A percentile compares a stretch with the other conserved stretches of the same genome.
Evolutionary conservation across 768 basidiomycete species (phyloP).

Genomic region (Suillus lakei): DNA sequence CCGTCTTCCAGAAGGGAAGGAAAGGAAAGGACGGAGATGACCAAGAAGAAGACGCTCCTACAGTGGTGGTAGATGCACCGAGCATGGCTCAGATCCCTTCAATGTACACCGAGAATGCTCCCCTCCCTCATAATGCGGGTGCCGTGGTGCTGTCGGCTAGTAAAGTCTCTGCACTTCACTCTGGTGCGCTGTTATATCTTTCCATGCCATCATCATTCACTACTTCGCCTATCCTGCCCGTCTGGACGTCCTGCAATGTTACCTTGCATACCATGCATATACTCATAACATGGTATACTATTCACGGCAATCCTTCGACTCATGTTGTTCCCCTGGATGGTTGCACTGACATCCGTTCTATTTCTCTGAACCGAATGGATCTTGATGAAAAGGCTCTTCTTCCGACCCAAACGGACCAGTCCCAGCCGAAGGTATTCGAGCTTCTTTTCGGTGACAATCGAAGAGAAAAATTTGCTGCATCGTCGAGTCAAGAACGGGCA

Average conservation of each 20-base stretch:
- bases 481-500: slow-evolving; percentile 65
- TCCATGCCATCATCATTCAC: slow-evolving; percentile 33
- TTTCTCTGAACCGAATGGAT: slow-evolving; percentile 47
- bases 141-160: slow-evolving; percentile 3
- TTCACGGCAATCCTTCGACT: slow-evolving; percentile 43
- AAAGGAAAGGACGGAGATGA: slow-evolving; percentile 33
- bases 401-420: slow-evolving; percentile 38
- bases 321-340: slow-evolving; percentile 53
- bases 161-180: slow-evolving; percentile 8
- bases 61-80: slow-evolving; percentile 13
- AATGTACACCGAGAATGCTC: background rate
- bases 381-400: slow-evolving; percentile 49
- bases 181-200: slow-evolving; percentile 52
- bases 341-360: slow-evolving; percentile 69
- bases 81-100: slow-evolving; percentile 6
- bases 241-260: slow-evolving; percentile 56
- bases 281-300: slow-evolving; percentile 51
- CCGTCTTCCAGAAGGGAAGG: slow-evolving; percentile 64
- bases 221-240: slow-evolving; percentile 35
- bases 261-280: slow-evolving; percentile 44
- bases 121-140: background rate
- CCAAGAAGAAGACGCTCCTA: slow-evolving; percentile 25
- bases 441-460: slow-evolving; percentile 57
- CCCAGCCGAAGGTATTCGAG: slow-evolving; percentile 64
- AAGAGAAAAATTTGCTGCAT: slow-evolving; percentile 65